Evolutionary conservation across 768 basidiomycete species (phyloP), one percentile per base, ranked within the genome.

Genomic region (Rhodocollybia butyracea): DNA sequence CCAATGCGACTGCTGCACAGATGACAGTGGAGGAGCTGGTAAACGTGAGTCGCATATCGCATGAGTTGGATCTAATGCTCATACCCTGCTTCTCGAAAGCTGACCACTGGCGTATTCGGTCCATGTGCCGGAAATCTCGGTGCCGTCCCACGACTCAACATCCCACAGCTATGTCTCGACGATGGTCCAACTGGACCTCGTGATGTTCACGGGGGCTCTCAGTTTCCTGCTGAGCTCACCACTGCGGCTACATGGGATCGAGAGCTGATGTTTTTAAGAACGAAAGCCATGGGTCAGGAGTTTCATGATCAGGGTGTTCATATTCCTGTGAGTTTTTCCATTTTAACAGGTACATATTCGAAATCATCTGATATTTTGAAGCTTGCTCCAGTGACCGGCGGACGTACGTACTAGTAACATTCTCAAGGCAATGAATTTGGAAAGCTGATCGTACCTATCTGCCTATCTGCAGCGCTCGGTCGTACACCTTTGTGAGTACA

Each of bases 251-350:
- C 59, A 55, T 68, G 64, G 55, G 64, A 80, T 60, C 69, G 70
- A 42, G 68, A 73, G 32, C 64, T 80, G 7, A 78, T 80, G 66
- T 69, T 73, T 55, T 57, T 66, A 31, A 69, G 79, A 21, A 78
- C 72, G 12, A 59, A 63, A 24, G 75, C 75, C 0, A 73, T 81
- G 70, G 79, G 77, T 8, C 43, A 68, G 41, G 81, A 83, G 63
- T 76, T 76, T 65, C 63, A 67, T 34, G 73, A 67, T 34, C 75
- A 78, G 60, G 81, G 81, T 11, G 74, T 75, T 15, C 64, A 81
- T 61, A 66, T 79, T 36, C 71, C 60, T 0, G 43, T 45, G 15
- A 45, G 27, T 17, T 29, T 45, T n/a, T 45, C n/a, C n/a, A n/a
- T 29, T 29, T 24, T n/a, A 8, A 6, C 43, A 12, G 13, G 24